Base-by-base conservation (phyloP, 768 basidiomycete species). In the Lactarius vividus region DNA sequence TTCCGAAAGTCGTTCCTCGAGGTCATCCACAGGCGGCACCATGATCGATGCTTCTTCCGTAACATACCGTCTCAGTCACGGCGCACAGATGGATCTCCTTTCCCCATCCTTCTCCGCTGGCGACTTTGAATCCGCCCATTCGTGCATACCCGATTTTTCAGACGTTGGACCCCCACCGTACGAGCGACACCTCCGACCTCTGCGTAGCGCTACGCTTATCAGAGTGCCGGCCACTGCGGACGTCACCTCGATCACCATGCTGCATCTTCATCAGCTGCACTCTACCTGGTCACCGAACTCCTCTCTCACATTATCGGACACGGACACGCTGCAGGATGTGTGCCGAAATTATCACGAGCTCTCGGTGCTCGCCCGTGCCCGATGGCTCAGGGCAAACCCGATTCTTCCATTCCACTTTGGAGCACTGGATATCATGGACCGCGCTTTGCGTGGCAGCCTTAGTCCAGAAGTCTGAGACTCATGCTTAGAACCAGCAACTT, bases 321-420 rank as follows among this genome's bases (percentile, higher is more conserved):
- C 74, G n/a, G 72, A 74, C 61, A 76, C 74, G 57, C 72, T 76
- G 66, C 71, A 76, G 29, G 91, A 92, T 61, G 82, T 93, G 71
- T 84, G 88, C 20, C 79, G 76, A 53, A 92, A 85, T 72, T 92
- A 82, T 71, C 81, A 89, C 70, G 88, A 89, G 65, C 82, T 94
- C 20, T 79, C 85, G 2, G 81, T 91, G 33, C 83, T 93, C 11
- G 81, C 85, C 3, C 75, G 75, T 29, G 73, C 74, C 58, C 76
- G 76, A 82, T 79, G 79, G 66, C 76, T 84, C 56, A 79, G 76
- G 33, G 80, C 77, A 61, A 81, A 84, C 71, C 79, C 84, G 11
- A 77, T 79, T 44, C 74, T 94, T 59, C 92, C 91, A 15, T 85
- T 88, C 72, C 91, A 94, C 72, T 79, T 93, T 40, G 87, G 85